A percentile compares a stretch with the other conserved stretches of the same genome.
These are phyloP conservation scores for Brassica carinata DNA, from an alignment of 345 rosid species.

Conservation along the genomic window DNA sequence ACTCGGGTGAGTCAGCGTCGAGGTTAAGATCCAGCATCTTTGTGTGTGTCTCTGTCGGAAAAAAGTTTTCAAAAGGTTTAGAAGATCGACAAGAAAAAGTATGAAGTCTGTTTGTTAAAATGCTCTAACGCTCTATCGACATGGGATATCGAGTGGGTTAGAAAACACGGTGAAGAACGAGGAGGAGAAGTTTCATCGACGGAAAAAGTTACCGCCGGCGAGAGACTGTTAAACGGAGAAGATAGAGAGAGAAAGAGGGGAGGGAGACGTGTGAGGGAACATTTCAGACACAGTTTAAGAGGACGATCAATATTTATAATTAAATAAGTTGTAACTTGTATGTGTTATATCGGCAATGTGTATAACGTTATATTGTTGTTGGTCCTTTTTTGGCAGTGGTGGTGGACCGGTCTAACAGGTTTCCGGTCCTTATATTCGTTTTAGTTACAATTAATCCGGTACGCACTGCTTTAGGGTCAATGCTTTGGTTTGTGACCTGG, in stretches of 20 bases:
- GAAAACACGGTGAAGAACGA: not conserved
- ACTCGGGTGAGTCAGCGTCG: slow-evolving; percentile 58
- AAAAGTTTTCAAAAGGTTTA: not conserved
- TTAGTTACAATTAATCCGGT: not conserved
- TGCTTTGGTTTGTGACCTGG: slow-evolving; percentile 22
- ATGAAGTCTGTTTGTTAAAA: not conserved
- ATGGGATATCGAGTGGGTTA: slow-evolving; percentile 12
- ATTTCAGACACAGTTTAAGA: slow-evolving; percentile 42
- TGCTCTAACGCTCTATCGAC: not conserved
- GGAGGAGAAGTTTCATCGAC: slow-evolving; percentile 10
- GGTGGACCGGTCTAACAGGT: slow-evolving; percentile 16
- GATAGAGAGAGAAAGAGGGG: not conserved
- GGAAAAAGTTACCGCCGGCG: slow-evolving; percentile 37
- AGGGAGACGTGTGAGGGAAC: slow-evolving; percentile 52
- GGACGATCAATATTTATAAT: slow-evolving; percentile 39
- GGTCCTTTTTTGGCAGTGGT: slow-evolving; percentile 40
- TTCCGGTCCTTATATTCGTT: not conserved
- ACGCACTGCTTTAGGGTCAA: slow-evolving; percentile 25
- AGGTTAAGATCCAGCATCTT: slow-evolving; percentile 91
- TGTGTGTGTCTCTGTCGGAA: not conserved
- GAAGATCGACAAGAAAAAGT: not conserved
- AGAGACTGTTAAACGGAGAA: slow-evolving; percentile 31
- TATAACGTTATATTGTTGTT: slow-evolving; percentile 24
- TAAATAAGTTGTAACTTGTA: not conserved
- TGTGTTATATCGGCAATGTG: not conserved